phyloP scores from a whole-genome alignment of 192 early-diverging fungal species.

The Coemansia sp. region DNA sequence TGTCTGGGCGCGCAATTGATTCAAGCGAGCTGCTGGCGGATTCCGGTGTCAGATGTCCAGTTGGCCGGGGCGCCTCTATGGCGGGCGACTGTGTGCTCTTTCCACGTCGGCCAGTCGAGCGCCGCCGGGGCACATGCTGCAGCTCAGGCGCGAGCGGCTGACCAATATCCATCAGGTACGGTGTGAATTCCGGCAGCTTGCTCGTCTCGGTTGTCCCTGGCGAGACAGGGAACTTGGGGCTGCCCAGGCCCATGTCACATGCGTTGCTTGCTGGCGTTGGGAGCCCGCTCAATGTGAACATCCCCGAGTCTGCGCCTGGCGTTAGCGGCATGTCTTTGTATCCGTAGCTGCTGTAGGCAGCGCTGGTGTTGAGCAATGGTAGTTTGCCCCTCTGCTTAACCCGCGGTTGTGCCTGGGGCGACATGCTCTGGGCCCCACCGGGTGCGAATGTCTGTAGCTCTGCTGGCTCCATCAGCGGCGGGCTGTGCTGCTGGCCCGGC shows the following conservation, averaged over 20 bases:
- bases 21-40: conserved; percentile 20
- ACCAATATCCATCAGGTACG: conserved; percentile 37
- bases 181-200: conserved; percentile 26
- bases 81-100: not conserved
- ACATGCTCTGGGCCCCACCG: conserved; percentile 4
- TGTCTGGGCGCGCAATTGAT: conserved; percentile 7
- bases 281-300: not conserved
- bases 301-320: conserved; percentile 5
- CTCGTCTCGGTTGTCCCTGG: conserved; percentile 3
- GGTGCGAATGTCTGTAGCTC: not conserved
- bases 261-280: not conserved
- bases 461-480: too few relatives aligned
- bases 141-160: conserved; percentile 40
- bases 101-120: not conserved
- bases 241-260: conserved; percentile 8
- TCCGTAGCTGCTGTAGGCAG: not conserved
- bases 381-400: conserved; percentile 4
- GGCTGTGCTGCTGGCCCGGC: not conserved
- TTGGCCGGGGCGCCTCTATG: not conserved
- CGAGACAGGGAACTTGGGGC: conserved; percentile 31
- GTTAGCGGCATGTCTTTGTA: conserved; percentile 3
- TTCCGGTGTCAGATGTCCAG: conserved; percentile 21
- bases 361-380: conserved; percentile 1
- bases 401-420: not conserved
- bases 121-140: conserved; percentile 12